Percentiles rank a stretch among this genome's conserved stretches.
Conservation (phyloP, 2,329 filamentous ascomycete genomes). For the Remersonia thermophila region DNA sequence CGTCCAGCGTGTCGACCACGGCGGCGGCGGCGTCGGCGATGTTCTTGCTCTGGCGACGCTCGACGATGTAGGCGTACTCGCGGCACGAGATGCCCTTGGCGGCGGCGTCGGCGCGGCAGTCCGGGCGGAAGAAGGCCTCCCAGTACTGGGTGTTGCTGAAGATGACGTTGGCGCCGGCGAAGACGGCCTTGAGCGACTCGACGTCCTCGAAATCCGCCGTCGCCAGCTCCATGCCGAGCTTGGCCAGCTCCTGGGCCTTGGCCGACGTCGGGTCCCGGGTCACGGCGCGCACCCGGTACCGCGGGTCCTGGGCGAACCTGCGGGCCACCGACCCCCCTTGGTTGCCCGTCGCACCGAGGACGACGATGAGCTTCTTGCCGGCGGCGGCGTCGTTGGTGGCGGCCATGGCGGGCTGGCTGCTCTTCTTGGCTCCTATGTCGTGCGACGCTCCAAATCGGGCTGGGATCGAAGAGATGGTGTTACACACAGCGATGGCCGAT, state of each 20-base stretch:
- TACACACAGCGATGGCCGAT: too few species aligned
- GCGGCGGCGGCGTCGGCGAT: constrained; percentile 40
- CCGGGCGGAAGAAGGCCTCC: constrained; percentile 35
- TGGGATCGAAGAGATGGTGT: too few species aligned
- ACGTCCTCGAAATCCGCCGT: constrained; percentile 31
- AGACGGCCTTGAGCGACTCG: constrained; percentile 27
- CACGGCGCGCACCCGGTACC: constrained; percentile 34
- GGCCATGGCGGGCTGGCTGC: constrained; percentile 1
- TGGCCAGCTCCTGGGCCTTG: constrained; percentile 28
- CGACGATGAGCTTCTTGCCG: constrained; percentile 27
- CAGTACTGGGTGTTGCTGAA: constrained; percentile 46
- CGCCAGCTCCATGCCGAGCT: constrained; percentile 32
- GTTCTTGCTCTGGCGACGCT: constrained; percentile 40
- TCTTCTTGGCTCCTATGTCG: neutral
- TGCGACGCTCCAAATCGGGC: neutral
- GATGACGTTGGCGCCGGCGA: constrained; percentile 35
- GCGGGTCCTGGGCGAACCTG: constrained; percentile 28
- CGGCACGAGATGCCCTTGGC: constrained; percentile 29
- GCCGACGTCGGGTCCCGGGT: constrained; percentile 32
- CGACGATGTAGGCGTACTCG: constrained; percentile 34
- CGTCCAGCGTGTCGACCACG: constrained; percentile 27
- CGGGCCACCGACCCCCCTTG: constrained; percentile 42
- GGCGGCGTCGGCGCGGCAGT: constrained; percentile 27
- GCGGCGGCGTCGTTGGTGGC: neutral
- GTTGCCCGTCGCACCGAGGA: constrained; percentile 37